Evolutionary conservation across 176 grass and related monocot genomes (phyloP).

Genomic region (Triticum urartu): DNA sequence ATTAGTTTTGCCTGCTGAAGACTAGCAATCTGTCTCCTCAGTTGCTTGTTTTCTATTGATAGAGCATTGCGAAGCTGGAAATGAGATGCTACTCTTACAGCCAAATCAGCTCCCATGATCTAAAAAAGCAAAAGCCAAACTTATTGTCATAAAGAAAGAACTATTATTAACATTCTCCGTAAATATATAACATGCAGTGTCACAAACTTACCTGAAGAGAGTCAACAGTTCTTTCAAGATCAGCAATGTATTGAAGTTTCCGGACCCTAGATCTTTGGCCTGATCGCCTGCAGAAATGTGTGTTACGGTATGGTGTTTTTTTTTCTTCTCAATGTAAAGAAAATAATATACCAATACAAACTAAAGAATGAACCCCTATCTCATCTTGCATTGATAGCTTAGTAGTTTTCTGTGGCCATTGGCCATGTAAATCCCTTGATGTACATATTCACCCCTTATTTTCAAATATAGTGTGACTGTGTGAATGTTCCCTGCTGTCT

Average conservation of each 20-base stretch:
- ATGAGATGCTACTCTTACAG: slow-evolving; percentile 69
- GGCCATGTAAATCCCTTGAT: not conserved
- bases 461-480: not conserved
- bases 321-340: not conserved
- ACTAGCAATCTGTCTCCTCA: slow-evolving; percentile 62
- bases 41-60: slow-evolving; percentile 82
- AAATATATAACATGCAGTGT: slow-evolving; percentile 26
- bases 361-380: slow-evolving; percentile 12
- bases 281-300: slow-evolving; percentile 64
- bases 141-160: slow-evolving; percentile 1
- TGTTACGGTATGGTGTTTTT: slow-evolving; percentile 5
- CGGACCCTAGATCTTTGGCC: slow-evolving; percentile 97
- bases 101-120: slow-evolving; percentile 81
- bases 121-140: slow-evolving; percentile 37
- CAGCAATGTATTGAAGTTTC: slow-evolving; percentile 98
- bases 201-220: slow-evolving; percentile 67
- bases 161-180: not conserved
- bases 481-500: not conserved
- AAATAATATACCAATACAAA: slow-evolving; percentile 7
- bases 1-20: slow-evolving; percentile 78
- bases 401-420: not conserved
- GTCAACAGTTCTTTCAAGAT: slow-evolving; percentile 88
- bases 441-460: not conserved
- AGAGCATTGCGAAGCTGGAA: slow-evolving; percentile 80
- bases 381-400: slow-evolving; percentile 1